phyloP scores from a whole-genome alignment of 306 rosid species.

The Leucaena leucocephala region DNA sequence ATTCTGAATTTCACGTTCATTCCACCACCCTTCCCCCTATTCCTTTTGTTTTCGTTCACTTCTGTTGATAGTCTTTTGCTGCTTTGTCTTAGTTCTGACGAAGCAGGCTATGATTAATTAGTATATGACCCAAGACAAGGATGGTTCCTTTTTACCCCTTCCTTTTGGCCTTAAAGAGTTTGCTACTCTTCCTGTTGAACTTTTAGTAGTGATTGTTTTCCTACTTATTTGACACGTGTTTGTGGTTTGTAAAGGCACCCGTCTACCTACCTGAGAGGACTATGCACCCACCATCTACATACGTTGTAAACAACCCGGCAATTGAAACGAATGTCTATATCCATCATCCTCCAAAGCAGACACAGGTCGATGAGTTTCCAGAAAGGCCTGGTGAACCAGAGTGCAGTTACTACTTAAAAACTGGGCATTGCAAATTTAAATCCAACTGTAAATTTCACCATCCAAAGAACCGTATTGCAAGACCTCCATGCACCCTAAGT shows the following conservation, averaged over 20 bases:
- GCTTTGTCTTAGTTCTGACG: neutral
- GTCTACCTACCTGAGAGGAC: constrained; percentile 66
- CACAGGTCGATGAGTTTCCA: constrained; percentile 64
- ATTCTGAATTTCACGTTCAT: constrained; percentile 7
- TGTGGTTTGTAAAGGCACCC: constrained; percentile 68
- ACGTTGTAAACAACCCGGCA: constrained; percentile 56
- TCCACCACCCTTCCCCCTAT: neutral
- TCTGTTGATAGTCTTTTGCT: neutral
- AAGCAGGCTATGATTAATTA: constrained; percentile 12
- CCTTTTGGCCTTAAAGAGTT: neutral
- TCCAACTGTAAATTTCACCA: constrained; percentile 89
- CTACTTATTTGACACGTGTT: constrained; percentile 15
- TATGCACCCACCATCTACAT: constrained; percentile 64
- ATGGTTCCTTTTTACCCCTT: neutral
- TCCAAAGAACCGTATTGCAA: constrained; percentile 67
- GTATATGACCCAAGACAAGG: constrained; percentile 1
- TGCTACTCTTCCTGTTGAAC: constrained; percentile 6
- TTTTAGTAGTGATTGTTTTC: constrained; percentile 20
- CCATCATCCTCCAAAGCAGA: constrained; percentile 59
- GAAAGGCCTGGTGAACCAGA: constrained; percentile 96
- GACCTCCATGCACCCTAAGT: constrained; percentile 59
- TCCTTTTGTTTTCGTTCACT: neutral
- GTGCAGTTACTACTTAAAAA: constrained; percentile 85
- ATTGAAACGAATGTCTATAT: constrained; percentile 56
- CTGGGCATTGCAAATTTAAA: constrained; percentile 86